These are phyloP conservation scores for Fraxinus floribunda DNA, from an alignment of 305 asterid species.

Conservation along the genomic window DNA sequence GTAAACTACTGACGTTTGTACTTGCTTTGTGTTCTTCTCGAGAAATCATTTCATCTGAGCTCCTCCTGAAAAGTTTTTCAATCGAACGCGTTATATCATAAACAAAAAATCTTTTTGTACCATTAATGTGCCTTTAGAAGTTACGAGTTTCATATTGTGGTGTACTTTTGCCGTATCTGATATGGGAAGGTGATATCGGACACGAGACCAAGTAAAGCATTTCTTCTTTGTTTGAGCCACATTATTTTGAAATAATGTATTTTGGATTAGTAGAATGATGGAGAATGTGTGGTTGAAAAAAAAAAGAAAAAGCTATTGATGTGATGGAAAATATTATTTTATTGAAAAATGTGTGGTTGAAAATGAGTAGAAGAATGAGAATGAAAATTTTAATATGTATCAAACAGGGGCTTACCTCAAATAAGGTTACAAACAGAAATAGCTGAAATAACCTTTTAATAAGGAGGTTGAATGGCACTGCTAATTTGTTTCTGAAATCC, in stretches of 20 bases:
- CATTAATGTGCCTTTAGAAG: neutral
- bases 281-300: too few species aligned
- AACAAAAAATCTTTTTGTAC: neutral
- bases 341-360: too few species aligned
- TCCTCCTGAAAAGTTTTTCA: neutral
- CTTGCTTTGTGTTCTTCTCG: neutral
- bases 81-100: neutral
- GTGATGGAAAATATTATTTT: too few species aligned
- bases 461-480: neutral
- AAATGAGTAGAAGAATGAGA: too few species aligned
- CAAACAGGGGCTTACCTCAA: neutral
- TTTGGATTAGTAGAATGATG: too few species aligned
- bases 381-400: too few species aligned
- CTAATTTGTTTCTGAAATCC: neutral
- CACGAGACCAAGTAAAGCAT: neutral
- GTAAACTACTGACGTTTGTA: neutral
- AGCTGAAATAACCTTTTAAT: neutral
- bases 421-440: neutral
- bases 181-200: neutral
- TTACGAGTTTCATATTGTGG: neutral
- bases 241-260: too few species aligned
- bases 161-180: neutral
- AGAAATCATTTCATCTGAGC: neutral
- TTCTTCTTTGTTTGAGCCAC: neutral
- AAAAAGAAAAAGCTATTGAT: too few species aligned